Percentiles rank a stretch among this genome's conserved stretches.
phyloP scores from a whole-genome alignment of 805 yeast genomes.

The Priceomyces melissophilus region DNA sequence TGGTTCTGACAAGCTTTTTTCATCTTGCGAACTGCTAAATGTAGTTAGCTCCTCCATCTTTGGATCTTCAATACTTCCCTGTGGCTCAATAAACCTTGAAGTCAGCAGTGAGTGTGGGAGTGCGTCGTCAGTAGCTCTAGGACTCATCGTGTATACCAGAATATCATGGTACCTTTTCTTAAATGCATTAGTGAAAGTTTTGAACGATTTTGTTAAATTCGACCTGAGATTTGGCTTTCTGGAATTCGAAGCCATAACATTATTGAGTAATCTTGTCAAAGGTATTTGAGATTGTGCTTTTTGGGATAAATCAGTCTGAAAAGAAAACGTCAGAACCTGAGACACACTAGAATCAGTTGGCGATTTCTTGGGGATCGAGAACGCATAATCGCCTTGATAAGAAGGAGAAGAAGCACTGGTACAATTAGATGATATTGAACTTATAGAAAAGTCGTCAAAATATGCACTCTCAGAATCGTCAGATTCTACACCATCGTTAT shows the following conservation, averaged over 20 bases:
- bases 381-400: not conserved
- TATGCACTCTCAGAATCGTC: not conserved
- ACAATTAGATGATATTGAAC: constrained; percentile 4
- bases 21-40: constrained; percentile 7
- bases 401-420: constrained; percentile 4
- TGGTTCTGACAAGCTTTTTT: not conserved
- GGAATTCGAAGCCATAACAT: not conserved
- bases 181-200: constrained; percentile 7
- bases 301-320: not conserved
- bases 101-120: constrained; percentile 8
- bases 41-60: constrained; percentile 13
- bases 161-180: constrained; percentile 2
- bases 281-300: not conserved
- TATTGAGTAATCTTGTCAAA: constrained; percentile 6
- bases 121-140: constrained; percentile 14
- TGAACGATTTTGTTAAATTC: constrained; percentile 13
- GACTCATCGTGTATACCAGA: constrained; percentile 7
- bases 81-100: not conserved
- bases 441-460: constrained; percentile 2
- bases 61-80: not conserved
- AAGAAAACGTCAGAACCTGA: not conserved
- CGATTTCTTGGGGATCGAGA: constrained; percentile 6
- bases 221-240: constrained; percentile 8
- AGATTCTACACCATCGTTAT: constrained; percentile 4
- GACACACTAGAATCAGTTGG: constrained; percentile 6